phyloP scores from a whole-genome alignment of 495 filamentous ascomycete species.

The Bacidia gigantensis region DNA sequence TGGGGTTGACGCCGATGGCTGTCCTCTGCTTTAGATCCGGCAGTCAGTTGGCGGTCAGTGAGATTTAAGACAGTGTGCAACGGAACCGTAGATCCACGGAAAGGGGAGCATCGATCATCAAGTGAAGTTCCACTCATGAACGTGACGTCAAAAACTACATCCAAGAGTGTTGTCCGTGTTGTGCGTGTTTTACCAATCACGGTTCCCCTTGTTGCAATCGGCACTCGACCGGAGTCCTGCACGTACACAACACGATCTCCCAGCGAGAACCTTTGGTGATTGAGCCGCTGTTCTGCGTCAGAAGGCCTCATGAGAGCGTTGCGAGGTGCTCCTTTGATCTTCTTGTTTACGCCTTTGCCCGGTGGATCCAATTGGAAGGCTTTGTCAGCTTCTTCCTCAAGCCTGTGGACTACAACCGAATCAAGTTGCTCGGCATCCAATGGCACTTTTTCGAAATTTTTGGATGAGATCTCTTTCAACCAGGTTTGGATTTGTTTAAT shows the following conservation, averaged over 20 bases:
- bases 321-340: constrained; percentile 64
- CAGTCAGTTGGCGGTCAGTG: constrained; percentile 64
- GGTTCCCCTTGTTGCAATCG: constrained; percentile 82
- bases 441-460: constrained; percentile 82
- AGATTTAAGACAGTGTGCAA: constrained; percentile 76
- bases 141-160: constrained; percentile 82
- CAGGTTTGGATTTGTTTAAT: constrained; percentile 82
- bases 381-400: constrained; percentile 62
- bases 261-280: constrained; percentile 68
- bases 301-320: constrained; percentile 77
- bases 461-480: constrained; percentile 80
- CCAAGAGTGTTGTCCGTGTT: constrained; percentile 62
- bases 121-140: constrained; percentile 96
- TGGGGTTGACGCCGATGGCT: constrained; percentile 39
- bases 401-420: constrained; percentile 68
- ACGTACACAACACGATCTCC: constrained; percentile 91
- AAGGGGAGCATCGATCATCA: constrained; percentile 79
- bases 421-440: constrained; percentile 93
- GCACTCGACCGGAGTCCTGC: constrained; percentile 85
- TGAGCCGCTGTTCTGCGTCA: constrained; percentile 81
- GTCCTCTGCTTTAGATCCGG: constrained; percentile 55
- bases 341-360: constrained; percentile 31
- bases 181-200: constrained; percentile 85
- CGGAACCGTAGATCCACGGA: constrained; percentile 87
- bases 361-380: constrained; percentile 37